Evolutionary conservation across 495 filamentous ascomycete species (phyloP), one percentile per base, ranked within the genome.

Genomic region (Penicillium lagena): DNA sequence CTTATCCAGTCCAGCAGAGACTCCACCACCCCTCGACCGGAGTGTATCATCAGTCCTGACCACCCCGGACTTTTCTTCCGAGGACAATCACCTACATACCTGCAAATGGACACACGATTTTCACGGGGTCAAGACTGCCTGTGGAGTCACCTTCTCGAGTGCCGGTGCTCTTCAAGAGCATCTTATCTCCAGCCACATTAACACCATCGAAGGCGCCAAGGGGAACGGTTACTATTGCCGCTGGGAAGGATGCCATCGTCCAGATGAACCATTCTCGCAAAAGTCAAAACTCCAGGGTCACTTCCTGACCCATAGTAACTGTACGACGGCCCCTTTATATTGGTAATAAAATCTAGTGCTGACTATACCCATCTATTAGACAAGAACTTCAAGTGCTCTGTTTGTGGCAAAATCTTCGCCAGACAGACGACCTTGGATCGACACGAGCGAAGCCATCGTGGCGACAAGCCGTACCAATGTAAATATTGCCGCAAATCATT

Each of bases 361-460:
- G 7, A 47, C 50, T 38, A 12, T 29, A 29, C 37, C 3, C 32
- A 46, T 45, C 33, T 29, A n/a, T 1, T 30, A 73, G 70, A 72
- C 34, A 73, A 73, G 47, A 72, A 65, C 35, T 73, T 72, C 47
- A 55, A 51, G 36, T 73, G 70, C 54, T 59, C 60, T 17, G 68
- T 72, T 8, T 76, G 73, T 44, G 67, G 67, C 2, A 74, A 76
- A 45, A 39, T 59, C 1, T 77, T 75, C 39, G 70, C 70, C 14
- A 62, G 72, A 14, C 66, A 68, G 45, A 69, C 70, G 9, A 72
- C 70, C 17, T 47, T 76, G 39, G 71, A 72, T 34, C 63, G 71
- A 28, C 73, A 77, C 36, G 68, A 71, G 52, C 72, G 73, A n/a
- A 75, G 70, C n/a, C 73, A 77, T 42, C 72, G 72, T 0, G 69